A percentile compares a stretch with the other conserved stretches of the same genome.
Evolutionary conservation across 2,329 filamentous ascomycete species (phyloP).

Genomic region (Botrytis cinerea): DNA sequence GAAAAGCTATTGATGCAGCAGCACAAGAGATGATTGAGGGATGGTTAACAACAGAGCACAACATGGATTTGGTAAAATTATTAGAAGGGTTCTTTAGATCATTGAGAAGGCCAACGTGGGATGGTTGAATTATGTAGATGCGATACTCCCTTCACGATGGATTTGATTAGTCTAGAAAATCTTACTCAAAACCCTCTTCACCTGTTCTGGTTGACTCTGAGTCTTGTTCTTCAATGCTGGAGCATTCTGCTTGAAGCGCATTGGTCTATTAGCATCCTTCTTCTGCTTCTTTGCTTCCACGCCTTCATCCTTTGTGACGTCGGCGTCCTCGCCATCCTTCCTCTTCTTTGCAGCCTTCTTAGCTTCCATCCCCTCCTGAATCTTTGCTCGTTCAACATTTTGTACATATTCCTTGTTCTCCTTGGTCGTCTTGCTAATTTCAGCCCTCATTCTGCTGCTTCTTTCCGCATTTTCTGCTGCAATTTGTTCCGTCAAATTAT

Average conservation of each 20-base stretch:
- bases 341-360: conserved; percentile 54
- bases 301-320: conserved; percentile 33
- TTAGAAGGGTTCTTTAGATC: conserved; percentile 16
- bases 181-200: conserved; percentile 63
- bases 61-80: neutral
- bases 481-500: conserved; percentile 73
- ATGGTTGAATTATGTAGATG: neutral
- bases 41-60: conserved; percentile 7
- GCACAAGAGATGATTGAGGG: conserved; percentile 5
- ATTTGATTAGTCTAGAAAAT: conserved; percentile 53
- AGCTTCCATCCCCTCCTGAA: conserved; percentile 71
- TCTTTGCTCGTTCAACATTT: conserved; percentile 79
- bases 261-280: conserved; percentile 43
- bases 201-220: conserved; percentile 55
- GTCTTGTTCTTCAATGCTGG: conserved; percentile 53
- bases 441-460: conserved; percentile 72
- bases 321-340: conserved; percentile 40
- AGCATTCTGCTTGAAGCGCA: conserved; percentile 68
- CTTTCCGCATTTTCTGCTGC: conserved; percentile 79
- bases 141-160: neutral
- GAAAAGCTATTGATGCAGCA: conserved; percentile 17
- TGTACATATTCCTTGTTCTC: conserved; percentile 81
- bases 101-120: conserved; percentile 8
- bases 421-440: conserved; percentile 72
- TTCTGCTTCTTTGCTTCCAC: conserved; percentile 38